Percentiles rank a stretch among this genome's conserved stretches.
phyloP scores from a whole-genome alignment of 2,329 filamentous ascomycete genomes.

The Curvularia spicifera region DNA sequence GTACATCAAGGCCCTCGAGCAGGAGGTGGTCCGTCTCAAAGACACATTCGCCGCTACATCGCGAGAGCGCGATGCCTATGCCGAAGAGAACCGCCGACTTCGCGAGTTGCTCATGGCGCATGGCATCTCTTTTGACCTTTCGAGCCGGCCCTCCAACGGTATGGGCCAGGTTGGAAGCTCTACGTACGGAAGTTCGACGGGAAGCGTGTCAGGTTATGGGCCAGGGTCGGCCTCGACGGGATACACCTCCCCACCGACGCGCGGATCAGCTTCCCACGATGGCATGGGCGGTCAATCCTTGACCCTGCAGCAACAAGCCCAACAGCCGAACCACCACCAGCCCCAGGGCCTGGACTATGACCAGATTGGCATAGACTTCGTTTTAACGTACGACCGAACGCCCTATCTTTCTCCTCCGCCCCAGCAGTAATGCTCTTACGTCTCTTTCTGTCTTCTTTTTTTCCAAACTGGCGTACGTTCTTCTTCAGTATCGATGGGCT shows the following conservation, averaged over 20 bases:
- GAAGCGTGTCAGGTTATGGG: slow-evolving; percentile 69
- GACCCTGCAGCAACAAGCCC: slow-evolving; percentile 21
- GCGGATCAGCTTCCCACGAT: slow-evolving; percentile 41
- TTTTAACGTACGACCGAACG: slow-evolving; percentile 82
- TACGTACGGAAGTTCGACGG: slow-evolving; percentile 55
- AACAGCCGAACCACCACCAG: slow-evolving; percentile 25
- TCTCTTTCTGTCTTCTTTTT: slow-evolving; percentile 23
- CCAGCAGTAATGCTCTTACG: slow-evolving; percentile 44
- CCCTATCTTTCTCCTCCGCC: slow-evolving; percentile 60
- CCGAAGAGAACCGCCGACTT: slow-evolving; percentile 80
- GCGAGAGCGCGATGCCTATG: slow-evolving; percentile 76
- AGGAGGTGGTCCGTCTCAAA: slow-evolving; percentile 86
- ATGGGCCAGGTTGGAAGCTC: slow-evolving; percentile 47
- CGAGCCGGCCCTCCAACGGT: slow-evolving; percentile 43
- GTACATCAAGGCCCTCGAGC: slow-evolving; percentile 92
- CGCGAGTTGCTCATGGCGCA: slow-evolving; percentile 66
- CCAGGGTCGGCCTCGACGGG: slow-evolving; percentile 54
- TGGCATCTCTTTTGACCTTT: slow-evolving; percentile 63
- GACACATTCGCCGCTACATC: slow-evolving; percentile 78
- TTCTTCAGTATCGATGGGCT: slow-evolving; percentile 29
- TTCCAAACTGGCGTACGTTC: slow-evolving; percentile 34
- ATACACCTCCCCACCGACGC: slow-evolving; percentile 54
- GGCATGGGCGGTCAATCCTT: slow-evolving; percentile 27
- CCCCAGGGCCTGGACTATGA: slow-evolving; percentile 70
- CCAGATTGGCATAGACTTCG: slow-evolving; percentile 86